Percentiles rank a stretch among this genome's conserved stretches.
Evolutionary conservation across 2,329 filamentous ascomycete species (phyloP).

Genomic region (Thermoascus crustaceus): DNA sequence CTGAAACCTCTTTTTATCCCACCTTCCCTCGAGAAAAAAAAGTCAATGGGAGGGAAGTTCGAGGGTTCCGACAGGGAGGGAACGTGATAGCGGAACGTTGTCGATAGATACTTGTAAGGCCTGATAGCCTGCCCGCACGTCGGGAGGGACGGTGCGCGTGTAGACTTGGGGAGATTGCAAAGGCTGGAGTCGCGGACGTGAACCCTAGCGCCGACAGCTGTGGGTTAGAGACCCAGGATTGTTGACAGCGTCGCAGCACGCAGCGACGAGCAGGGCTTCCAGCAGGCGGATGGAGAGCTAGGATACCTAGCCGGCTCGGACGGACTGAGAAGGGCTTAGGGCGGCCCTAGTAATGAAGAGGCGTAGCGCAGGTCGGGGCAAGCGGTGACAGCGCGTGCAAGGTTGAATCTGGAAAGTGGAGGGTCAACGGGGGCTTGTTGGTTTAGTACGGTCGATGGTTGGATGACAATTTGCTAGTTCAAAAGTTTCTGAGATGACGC

Average conservation of each 20-base stretch:
- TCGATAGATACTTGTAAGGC: slow-evolving; percentile 12
- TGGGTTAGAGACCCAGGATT: slow-evolving; percentile 4
- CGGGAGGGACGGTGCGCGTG: slow-evolving; percentile 20
- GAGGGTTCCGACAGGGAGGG: neutral
- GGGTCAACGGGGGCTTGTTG: neutral
- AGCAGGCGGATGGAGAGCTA: too few relatives aligned
- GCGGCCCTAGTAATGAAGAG: slow-evolving; percentile 22
- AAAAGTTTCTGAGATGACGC: slow-evolving; percentile 1
- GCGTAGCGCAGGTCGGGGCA: slow-evolving; percentile 30
- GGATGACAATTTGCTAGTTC: too few relatives aligned
- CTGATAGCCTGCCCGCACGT: slow-evolving; percentile 29
- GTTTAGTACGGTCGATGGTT: neutral
- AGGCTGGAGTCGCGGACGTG: slow-evolving; percentile 1
- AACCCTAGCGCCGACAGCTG: slow-evolving; percentile 2
- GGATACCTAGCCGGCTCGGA: slow-evolving; percentile 16
- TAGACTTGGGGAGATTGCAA: slow-evolving; percentile 8
- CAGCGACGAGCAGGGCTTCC: slow-evolving; percentile 4
- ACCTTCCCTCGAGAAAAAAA: too few relatives aligned
- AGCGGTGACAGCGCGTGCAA: slow-evolving; percentile 21
- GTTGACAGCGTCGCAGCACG: slow-evolving; percentile 10
- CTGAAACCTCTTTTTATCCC: too few relatives aligned
- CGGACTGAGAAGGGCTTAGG: slow-evolving; percentile 18
- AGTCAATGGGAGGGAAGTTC: slow-evolving; percentile 4
- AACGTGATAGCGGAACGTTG: neutral
- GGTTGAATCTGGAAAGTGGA: slow-evolving; percentile 5